Base-by-base conservation (phyloP, 208 protist genomes). In the Trypanosoma brucei region DNA sequence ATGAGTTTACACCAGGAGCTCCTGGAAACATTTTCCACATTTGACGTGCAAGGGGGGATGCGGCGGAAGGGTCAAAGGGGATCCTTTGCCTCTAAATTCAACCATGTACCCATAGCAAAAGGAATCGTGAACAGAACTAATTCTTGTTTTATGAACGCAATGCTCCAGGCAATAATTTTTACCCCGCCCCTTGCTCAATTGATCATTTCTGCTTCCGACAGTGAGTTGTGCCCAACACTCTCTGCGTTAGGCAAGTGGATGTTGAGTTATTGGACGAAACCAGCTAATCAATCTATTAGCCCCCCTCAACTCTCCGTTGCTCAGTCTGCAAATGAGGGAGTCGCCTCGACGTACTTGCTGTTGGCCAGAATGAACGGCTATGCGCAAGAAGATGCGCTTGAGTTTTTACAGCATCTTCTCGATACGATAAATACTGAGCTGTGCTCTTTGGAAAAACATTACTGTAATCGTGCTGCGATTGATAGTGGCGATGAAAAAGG, bases 101-200 rank as follows among this genome's bases (percentile, higher is more conserved):
- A 3, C 30, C 33, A 75, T 4, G 62, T 73, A 1, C 83, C 78
- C 3, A 75, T 69, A 54, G 72, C 83, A 34, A 78, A 79, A 52
- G 88, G 88, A 2, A 79, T 94, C 13, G 35, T 83, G 8, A 94
- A 94, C 55, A 87, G 65, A 60, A 80, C 70, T 58, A 90, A 94
- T 65, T 91, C 75, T 56, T 94, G 88, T 70, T 94, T 90, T 63
- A 92, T 94, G 65, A 92, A 92, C 68, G 75, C 85, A 1, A 75
- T 91, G 4, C 46, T 91, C 62, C 88, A 94, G 51, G 70, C 65
- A 0, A 63, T 92, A 2, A 48, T 84, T 8, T 91, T 88, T 52
- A 74, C 76, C 3, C 83, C 88, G 1, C 59, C 84, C 0, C 83
- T 94, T 55, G 83, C 83, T 34, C 88, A 94, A 55, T 62, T 92